These are phyloP conservation scores for Aspergillus pseudoviridinutans DNA, from an alignment of 2,329 filamentous ascomycete species.

Conservation along the genomic window DNA sequence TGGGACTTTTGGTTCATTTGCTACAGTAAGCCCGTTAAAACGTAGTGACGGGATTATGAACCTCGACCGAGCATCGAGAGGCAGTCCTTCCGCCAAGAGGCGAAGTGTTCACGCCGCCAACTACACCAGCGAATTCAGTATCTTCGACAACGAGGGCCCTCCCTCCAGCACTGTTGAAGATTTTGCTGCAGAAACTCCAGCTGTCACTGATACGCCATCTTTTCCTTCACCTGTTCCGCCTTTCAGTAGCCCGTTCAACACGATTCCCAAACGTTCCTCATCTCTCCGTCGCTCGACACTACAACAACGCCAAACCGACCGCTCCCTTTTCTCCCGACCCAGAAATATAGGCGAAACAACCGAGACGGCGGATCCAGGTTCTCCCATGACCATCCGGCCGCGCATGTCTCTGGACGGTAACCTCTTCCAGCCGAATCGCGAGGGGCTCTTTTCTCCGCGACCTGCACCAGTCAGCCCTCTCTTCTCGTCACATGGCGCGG, in stretches of 20 bases:
- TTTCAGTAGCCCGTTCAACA: slow-evolving; percentile 44
- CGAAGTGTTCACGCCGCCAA: slow-evolving; percentile 78
- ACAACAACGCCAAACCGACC: slow-evolving; percentile 73
- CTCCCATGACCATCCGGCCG: slow-evolving; percentile 58
- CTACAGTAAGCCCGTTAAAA: slow-evolving; percentile 78
- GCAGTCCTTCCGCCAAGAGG: slow-evolving; percentile 86
- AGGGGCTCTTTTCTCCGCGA: slow-evolving; percentile 63
- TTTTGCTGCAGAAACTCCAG: slow-evolving; percentile 24
- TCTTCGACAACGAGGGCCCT: slow-evolving; percentile 60
- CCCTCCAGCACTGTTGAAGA: slow-evolving; percentile 23
- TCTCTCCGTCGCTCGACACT: slow-evolving; percentile 83
- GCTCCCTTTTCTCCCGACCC: slow-evolving; percentile 50
- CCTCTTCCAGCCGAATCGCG: slow-evolving; percentile 57
- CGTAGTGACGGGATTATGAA: slow-evolving; percentile 88
- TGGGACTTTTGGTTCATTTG: slow-evolving; percentile 46
- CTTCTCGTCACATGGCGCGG: slow-evolving; percentile 27
- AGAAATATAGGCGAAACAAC: slow-evolving; percentile 28
- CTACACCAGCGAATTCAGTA: slow-evolving; percentile 62
- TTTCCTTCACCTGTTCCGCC: slow-evolving; percentile 35
- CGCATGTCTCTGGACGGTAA: slow-evolving; percentile 78
- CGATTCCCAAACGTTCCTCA: slow-evolving; percentile 65
- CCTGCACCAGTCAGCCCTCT: slow-evolving; percentile 51
- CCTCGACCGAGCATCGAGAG: slow-evolving; percentile 70
- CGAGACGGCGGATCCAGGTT: slow-evolving; percentile 55
- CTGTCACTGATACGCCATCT: slow-evolving; percentile 23